Evolutionary conservation across 2,329 filamentous ascomycete species (phyloP), one percentile per base, ranked within the genome.

Genomic region (Arthrobotrys pseudoclavata): DNA sequence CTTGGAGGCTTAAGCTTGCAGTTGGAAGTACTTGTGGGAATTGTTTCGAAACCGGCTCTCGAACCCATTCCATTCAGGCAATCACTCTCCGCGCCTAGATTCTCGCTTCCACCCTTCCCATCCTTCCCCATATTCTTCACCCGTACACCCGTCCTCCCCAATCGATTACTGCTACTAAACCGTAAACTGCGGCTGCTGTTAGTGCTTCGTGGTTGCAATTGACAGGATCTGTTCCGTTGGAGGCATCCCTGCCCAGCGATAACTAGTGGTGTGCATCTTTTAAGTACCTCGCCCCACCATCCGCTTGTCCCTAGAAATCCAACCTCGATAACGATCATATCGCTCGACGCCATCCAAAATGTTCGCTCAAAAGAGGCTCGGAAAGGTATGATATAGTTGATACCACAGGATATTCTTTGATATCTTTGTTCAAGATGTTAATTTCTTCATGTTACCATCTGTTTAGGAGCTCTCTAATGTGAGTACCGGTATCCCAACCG

Each of bases 391-490:
- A 20, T 22, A 74, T 1, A 24, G 31, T 20, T 42, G 13, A 80
- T 10, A 12, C 31, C 26, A 13, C 15, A 4, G 13, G 12, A 24
- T 53, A 5, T 13, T 22, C n/a, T 57, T 47, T 7, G 26, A 10
- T 20, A 24, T 13, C 10, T 55, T 47, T n/a, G 26, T 45, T 48
- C n/a, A 37, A 22, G 29, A 61, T 60, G 81, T 83, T 83, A 78
- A 83, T 42, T 79, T 69, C 26, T 79, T 37, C 13, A 24, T 53
- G 15, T 42, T 64, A 7, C 52, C 12, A 5, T 29, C 10, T 13
- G 76, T 47, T 53, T 79, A 87, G 86, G 88, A 89, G 84, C 85
- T 89, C 69, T 79, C 83, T 4, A 89, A 89, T 85, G 87, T 88
- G 86, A 64, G 13, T 53, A 69, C 64, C 13, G 20, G n/a, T 20